Evolutionary conservation across 2,329 filamentous ascomycete genomes (phyloP), one percentile per base, ranked within the genome.

Genomic region (Pseudopithomyces maydicus): DNA sequence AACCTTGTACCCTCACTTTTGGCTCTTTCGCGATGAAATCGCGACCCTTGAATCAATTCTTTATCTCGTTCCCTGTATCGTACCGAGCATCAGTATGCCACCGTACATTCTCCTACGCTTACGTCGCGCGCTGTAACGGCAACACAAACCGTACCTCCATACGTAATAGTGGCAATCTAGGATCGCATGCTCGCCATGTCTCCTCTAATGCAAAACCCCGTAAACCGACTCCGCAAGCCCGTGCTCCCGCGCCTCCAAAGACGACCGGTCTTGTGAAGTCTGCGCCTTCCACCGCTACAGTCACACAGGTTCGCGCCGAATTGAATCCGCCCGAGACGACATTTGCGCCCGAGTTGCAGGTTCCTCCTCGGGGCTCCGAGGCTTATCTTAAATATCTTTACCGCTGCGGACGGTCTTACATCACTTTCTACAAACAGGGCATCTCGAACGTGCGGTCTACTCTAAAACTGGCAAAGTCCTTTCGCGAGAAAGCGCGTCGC

Each of bases 371-470:
- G 52, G 73, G 80, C 19, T 68, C 76, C 7, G 73, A 83, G 29
- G 77, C 78, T 26, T 70, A 78, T 19, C 71, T 84, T 54, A 75
- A 76, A 17, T 85, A 90, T 78, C 80, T 85, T 59, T 84, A 85
- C 68, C 73, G 77, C 42, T 78, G 88, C 26, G 94, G 91, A 60
- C 89, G 90, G 73, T 86, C 90, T 50, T 97, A 96, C 76, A 66
- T 90, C 10, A 77, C 77, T 35, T 98, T 98, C 84, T 98, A 97
- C 86, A 96, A 95, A 78, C 83, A 86, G 1, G 94, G 93, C 17
- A 77, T 97, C 32, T 87, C 88, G 70, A 87, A 89, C 66, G 87
- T 96, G 50, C 87, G 86, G 73, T 78, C 80, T 57, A 97, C 96
- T 63, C 80, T 82, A 63, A 77, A 79, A 55, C 69, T 78, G 10